Percentiles rank a stretch among this genome's conserved stretches.
phyloP scores from a whole-genome alignment of 192 early-diverging fungal species.

The Backusella sp. region DNA sequence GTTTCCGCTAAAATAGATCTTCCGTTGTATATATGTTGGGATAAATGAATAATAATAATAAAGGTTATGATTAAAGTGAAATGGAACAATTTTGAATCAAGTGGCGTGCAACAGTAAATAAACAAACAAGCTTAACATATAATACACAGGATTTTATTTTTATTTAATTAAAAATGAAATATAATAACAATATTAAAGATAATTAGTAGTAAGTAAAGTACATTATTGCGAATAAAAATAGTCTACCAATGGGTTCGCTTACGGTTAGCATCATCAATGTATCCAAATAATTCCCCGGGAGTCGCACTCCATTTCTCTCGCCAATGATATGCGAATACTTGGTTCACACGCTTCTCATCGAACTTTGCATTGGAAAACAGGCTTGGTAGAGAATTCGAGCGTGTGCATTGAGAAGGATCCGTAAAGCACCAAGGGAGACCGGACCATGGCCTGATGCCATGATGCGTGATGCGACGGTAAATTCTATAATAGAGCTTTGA shows the following conservation, averaged over 20 bases:
- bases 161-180: not conserved
- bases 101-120: too few relatives aligned
- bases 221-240: not conserved
- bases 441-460: conserved; percentile 30
- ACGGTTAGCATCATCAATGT: not conserved
- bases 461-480: conserved; percentile 27
- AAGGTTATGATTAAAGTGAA: too few relatives aligned
- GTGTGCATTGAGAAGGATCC: conserved; percentile 26
- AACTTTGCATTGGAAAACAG: conserved; percentile 9
- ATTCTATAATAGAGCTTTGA: conserved; percentile 22
- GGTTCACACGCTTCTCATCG: conserved; percentile 10
- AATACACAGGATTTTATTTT: not conserved
- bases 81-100: too few relatives aligned
- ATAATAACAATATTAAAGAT: not conserved
- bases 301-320: conserved; percentile 12
- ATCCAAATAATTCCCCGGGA: conserved; percentile 2
- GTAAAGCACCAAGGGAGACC: conserved; percentile 43
- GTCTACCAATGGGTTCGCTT: not conserved
- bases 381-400: conserved; percentile 22
- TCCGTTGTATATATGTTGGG: too few relatives aligned
- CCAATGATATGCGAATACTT: conserved; percentile 31
- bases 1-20: too few relatives aligned
- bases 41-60: too few relatives aligned
- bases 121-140: not conserved
- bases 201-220: not conserved